Evolutionary conservation across 768 basidiomycete species (phyloP).

Genomic region (Lentinula detonsa): DNA sequence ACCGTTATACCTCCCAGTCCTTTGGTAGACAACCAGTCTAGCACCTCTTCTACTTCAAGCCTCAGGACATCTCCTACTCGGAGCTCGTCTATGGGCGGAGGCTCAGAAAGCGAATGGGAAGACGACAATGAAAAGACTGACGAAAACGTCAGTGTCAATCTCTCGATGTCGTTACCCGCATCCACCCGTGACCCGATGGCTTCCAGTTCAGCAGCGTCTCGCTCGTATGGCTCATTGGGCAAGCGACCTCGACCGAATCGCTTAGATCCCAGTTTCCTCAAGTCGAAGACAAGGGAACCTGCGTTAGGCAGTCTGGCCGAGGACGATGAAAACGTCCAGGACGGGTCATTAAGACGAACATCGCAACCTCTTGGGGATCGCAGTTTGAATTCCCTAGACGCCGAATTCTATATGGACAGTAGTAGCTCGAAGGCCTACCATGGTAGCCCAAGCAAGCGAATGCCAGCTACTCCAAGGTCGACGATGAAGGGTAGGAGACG

Average conservation of each 20-base stretch:
- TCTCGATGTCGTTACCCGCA: constrained; percentile 37
- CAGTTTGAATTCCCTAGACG: constrained; percentile 46
- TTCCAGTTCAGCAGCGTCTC: constrained; percentile 14
- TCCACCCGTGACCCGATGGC: constrained; percentile 23
- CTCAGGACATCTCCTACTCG: constrained; percentile 28
- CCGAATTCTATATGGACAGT: constrained; percentile 9
- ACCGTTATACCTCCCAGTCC: constrained; percentile 40
- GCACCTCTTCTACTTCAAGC: constrained; percentile 16
- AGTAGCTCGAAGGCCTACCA: constrained; percentile 9
- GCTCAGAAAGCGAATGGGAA: constrained; percentile 87
- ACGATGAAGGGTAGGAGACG: constrained; percentile 46
- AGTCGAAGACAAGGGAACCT: constrained; percentile 38
- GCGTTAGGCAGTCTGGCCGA: constrained; percentile 63
- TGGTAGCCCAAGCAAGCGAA: constrained; percentile 45
- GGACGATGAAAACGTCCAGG: constrained; percentile 49
- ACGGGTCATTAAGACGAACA: constrained; percentile 24
- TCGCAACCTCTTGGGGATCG: constrained; percentile 57
- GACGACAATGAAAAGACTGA: constrained; percentile 84
- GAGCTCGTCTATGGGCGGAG: constrained; percentile 40
- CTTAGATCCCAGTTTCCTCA: constrained; percentile 66
- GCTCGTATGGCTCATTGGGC: constrained; percentile 23
- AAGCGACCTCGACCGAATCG: constrained; percentile 59
- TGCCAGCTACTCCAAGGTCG: constrained; percentile 39
- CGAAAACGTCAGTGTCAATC: constrained; percentile 59
- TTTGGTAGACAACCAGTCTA: constrained; percentile 17